Base-by-base conservation (phyloP, 257 asterid species). In the Jacaranda copaia region DNA sequence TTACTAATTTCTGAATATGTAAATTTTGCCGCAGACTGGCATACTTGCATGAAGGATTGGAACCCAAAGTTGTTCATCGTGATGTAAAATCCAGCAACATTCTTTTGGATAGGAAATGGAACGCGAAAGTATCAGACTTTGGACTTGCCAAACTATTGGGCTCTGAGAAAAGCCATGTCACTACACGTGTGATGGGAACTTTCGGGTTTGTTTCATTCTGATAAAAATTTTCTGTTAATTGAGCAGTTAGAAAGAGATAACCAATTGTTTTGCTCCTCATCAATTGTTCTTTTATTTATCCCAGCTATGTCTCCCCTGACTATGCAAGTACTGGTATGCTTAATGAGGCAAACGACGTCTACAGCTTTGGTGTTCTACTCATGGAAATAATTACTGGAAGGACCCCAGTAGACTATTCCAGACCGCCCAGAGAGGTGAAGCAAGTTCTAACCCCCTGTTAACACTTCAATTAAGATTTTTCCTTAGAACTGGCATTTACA, bases 161-260 rank as follows among this genome's bases (percentile, higher is more conserved):
- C 67, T 75, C 98, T 1, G 99, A 91, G 96, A 96, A 88, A 86
- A 93, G 97, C 89, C 87, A 84, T 3, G 99, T 93, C 73, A 96
- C 97, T 65, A 96, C 99, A 18, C 92, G 99, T 65, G 99, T 96
- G 72, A 96, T 96, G 99, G 99, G 99, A 76, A 96, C 99, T 55
- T 96, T 96, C 76, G 99, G 99, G 99, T 96, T 76, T 40, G 96
- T 83, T 61, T 76, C 74, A 43, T 82, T 81, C 71, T 19, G 8
- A 38, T 35, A 8, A n/a, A 4, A 5, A 5, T 64, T n/a, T 49
- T 71, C 56, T 61, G 3, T 25, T 45, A 25, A 42, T 6, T 6
- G 8, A 20, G 14, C 59, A 53, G 59, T 55, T 55, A 16, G 61
- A n/a, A 16, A 8, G 61, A 55, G 61, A 18, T 48, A 11, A 11